Evolutionary conservation across 257 asterid species (phyloP), one percentile per base, ranked within the genome.

Genomic region (Handroanthus guayacan): DNA sequence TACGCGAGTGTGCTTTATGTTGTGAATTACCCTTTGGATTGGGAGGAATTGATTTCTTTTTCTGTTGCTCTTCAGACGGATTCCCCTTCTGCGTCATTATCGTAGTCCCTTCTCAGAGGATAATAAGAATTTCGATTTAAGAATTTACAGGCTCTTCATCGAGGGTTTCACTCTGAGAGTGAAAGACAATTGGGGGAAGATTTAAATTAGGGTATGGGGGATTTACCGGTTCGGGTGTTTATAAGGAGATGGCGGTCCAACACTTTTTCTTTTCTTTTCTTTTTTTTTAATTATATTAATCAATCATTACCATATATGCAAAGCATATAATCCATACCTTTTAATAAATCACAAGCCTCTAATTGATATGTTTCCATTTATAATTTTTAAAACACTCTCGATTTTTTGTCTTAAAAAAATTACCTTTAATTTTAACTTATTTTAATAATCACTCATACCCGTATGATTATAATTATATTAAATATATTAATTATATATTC

Each of bases 21-120:
- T 9, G 12, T 17, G 7, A 44, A 65, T 57, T 79, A 91, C 98
- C 98, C 79, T 93, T 91, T 58, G 91, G 87, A 79, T 86, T 93
- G 45, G 86, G 85, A 10, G 98, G 96, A 39, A 91, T 83, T 17
- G 92, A 73, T 79, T 93, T 90, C 89, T 74, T 86, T 74, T 88
- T 91, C 85, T 90, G 82, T 79, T 86, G 87, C 16, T 97, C 98
- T 79, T 93, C 91, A 82, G 91, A 91, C 39, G 90, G 67, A 74
- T 34, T 76, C 39, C 79, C 89, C 78, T 93, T 93, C 84, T 89
- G 96, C 69, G 97, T 93, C 98, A 89, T 93, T 52, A 68, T 77
- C 36, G 16, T 37, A 0, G 16, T 34, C 52, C 41, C 71, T 51
- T 54, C 54, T 41, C 9, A 3, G 12, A 51, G 50, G 62, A 6